Evolutionary conservation across 306 rosid species (phyloP).

Genomic region (Glycine soja): DNA sequence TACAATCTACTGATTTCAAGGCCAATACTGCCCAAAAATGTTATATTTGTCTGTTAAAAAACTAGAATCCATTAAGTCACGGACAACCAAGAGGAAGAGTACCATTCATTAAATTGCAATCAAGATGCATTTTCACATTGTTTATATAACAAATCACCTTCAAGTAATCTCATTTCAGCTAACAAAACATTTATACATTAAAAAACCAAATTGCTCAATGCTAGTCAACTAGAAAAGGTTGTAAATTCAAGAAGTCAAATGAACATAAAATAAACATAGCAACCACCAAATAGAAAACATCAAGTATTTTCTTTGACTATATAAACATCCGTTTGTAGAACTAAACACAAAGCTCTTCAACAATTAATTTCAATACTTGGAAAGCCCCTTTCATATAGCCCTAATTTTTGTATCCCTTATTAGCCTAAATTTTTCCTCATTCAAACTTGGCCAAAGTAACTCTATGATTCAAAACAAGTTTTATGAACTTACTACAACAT

Average conservation of each 20-base stretch:
- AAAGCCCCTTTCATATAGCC: slow-evolving; percentile 27
- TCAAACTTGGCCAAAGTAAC: slow-evolving; percentile 32
- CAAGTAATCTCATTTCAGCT: slow-evolving; percentile 20
- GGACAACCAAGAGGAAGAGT: slow-evolving; percentile 22
- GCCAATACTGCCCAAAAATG: slow-evolving; percentile 9
- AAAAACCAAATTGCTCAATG: slow-evolving; percentile 15
- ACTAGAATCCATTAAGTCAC: neutral
- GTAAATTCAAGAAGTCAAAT: slow-evolving; percentile 24
- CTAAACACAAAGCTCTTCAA: slow-evolving; percentile 27
- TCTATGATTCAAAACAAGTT: slow-evolving; percentile 38
- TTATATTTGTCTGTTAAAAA: neutral
- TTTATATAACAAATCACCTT: slow-evolving; percentile 24
- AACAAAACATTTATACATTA: slow-evolving; percentile 31
- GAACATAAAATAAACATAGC: slow-evolving; percentile 17
- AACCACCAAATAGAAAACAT: slow-evolving; percentile 1
- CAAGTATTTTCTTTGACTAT: slow-evolving; percentile 25
- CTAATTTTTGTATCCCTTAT: slow-evolving; percentile 24
- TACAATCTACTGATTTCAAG: slow-evolving; percentile 15
- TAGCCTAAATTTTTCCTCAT: slow-evolving; percentile 5
- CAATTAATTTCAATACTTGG: slow-evolving; percentile 18
- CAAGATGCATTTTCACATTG: neutral
- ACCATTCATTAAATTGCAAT: slow-evolving; percentile 30
- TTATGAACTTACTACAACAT: slow-evolving; percentile 25
- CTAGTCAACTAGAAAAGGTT: neutral
- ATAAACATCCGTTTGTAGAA: slow-evolving; percentile 8